phyloP scores from a whole-genome alignment of 2,329 filamentous ascomycete genomes.

The Exophiala spinifera region DNA sequence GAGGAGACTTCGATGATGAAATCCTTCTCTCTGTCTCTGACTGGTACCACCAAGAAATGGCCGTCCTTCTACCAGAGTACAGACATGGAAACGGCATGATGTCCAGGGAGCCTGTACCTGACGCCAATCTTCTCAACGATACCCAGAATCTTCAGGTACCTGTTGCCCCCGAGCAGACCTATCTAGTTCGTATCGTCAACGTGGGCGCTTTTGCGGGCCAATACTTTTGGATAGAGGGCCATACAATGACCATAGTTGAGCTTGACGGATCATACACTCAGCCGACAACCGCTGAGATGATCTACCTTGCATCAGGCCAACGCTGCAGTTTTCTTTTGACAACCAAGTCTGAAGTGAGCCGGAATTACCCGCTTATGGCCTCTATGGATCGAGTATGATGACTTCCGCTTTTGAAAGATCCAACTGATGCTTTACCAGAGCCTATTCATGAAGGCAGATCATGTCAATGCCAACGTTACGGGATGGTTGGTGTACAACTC shows the following conservation, averaged over 20 bases:
- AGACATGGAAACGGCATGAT: constrained; percentile 45
- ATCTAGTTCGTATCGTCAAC: constrained; percentile 69
- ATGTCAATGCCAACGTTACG: constrained; percentile 59
- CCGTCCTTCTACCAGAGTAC: constrained; percentile 35
- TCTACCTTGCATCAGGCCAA: constrained; percentile 64
- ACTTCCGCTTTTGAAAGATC: too few relatives aligned
- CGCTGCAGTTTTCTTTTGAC: constrained; percentile 48
- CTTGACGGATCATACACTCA: constrained; percentile 37
- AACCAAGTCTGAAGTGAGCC: constrained; percentile 54
- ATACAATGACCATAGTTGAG: constrained; percentile 38
- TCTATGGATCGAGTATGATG: constrained; percentile 5
- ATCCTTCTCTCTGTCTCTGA: constrained; percentile 69
- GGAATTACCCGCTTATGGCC: constrained; percentile 63
- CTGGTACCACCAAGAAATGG: constrained; percentile 63
- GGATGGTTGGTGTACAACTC: constrained; percentile 56
- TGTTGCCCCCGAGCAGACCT: constrained; percentile 65
- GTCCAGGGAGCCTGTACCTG: constrained; percentile 63
- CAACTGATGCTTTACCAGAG: background rate
- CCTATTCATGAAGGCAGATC: constrained; percentile 2
- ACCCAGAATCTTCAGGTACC: constrained; percentile 57
- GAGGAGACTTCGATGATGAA: constrained; percentile 58
- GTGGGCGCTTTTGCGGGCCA: constrained; percentile 66
- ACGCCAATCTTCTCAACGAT: constrained; percentile 66
- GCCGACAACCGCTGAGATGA: constrained; percentile 53
- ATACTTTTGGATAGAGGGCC: constrained; percentile 47